These are phyloP conservation scores for Arthrobotrys entomopaga DNA, from an alignment of 2,329 filamentous ascomycete species.

Conservation along the genomic window DNA sequence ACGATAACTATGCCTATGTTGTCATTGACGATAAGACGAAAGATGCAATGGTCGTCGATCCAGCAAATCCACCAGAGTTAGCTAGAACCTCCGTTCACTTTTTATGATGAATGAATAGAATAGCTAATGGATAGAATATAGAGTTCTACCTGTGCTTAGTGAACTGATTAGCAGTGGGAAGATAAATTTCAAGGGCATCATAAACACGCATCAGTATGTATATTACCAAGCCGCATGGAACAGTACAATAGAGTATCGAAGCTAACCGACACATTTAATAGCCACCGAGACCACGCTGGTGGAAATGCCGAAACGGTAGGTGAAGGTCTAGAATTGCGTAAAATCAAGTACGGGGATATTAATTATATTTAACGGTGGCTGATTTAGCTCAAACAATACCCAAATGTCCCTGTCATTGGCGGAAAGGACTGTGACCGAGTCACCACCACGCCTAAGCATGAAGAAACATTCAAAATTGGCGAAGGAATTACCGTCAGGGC, in stretches of 20 bases:
- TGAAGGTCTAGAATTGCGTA: slow-evolving; percentile 1
- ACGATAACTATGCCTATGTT: slow-evolving; percentile 87
- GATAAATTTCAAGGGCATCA: slow-evolving; percentile 86
- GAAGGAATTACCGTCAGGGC: slow-evolving; percentile 81
- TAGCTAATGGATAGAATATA: slow-evolving; percentile 59
- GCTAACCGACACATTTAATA: slow-evolving; percentile 61
- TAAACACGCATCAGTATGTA: slow-evolving; percentile 95
- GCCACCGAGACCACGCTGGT: slow-evolving; percentile 93
- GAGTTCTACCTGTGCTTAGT: slow-evolving; percentile 74
- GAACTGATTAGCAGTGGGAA: slow-evolving; percentile 75
- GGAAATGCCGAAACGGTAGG: slow-evolving; percentile 84
- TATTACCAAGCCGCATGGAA: background rate
- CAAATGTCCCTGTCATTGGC: slow-evolving; percentile 80
- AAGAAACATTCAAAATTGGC: slow-evolving; percentile 82
- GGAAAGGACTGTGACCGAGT: slow-evolving; percentile 86
- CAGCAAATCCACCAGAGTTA: slow-evolving; percentile 80
- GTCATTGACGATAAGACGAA: slow-evolving; percentile 81
- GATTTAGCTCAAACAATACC: slow-evolving; percentile 68
- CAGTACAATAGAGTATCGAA: background rate
- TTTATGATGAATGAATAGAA: background rate
- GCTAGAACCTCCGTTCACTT: too few relatives aligned
- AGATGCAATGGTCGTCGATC: slow-evolving; percentile 81
- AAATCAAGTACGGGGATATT: background rate
- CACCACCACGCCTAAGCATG: slow-evolving; percentile 78
- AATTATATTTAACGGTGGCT: background rate